Percentiles rank a stretch among this genome's conserved stretches.
Evolutionary conservation across 2,329 filamentous ascomycete genomes (phyloP).

Genomic region (Hymenotorrendiella dingleyae): DNA sequence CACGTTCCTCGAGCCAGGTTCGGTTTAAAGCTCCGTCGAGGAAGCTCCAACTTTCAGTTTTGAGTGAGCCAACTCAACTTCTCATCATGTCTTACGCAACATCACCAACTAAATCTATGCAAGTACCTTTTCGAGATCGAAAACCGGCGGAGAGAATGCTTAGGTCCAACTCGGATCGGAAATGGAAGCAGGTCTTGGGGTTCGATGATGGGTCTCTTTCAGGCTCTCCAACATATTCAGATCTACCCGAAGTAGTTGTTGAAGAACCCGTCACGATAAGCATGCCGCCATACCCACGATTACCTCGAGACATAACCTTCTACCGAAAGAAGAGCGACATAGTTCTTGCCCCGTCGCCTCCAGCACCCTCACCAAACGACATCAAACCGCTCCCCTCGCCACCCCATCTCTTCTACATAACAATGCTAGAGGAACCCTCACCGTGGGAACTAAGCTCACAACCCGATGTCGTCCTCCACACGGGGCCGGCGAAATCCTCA

Average conservation of each 20-base stretch:
- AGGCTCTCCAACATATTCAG: slow-evolving; percentile 2
- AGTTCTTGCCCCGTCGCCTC: slow-evolving; percentile 20
- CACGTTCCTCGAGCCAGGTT: slow-evolving; percentile 7
- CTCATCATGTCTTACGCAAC: background rate
- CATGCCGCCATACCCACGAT: slow-evolving; percentile 15
- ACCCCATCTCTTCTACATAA: slow-evolving; percentile 24
- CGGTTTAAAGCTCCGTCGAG: slow-evolving; percentile 2
- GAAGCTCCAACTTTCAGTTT: slow-evolving; percentile 8
- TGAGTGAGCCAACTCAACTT: background rate
- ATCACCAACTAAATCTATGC: background rate
- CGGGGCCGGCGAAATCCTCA: slow-evolving; percentile 16
- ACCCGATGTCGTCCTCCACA: slow-evolving; percentile 24
- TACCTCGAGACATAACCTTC: slow-evolving; percentile 25
- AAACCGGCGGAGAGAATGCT: slow-evolving; percentile 8
- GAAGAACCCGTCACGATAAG: background rate
- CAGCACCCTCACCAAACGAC: slow-evolving; percentile 17
- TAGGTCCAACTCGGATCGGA: slow-evolving; percentile 20
- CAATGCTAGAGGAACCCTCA: slow-evolving; percentile 16
- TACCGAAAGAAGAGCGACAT: slow-evolving; percentile 19
- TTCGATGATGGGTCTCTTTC: slow-evolving; percentile 21
- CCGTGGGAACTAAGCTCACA: slow-evolving; percentile 11
- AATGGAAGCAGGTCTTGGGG: slow-evolving; percentile 28
- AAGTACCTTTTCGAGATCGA: background rate
- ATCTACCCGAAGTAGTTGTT: slow-evolving; percentile 9
- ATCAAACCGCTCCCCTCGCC: slow-evolving; percentile 20